Evolutionary conservation across 2,329 filamentous ascomycete species (phyloP), one percentile per base, ranked within the genome.

Genomic region (Elsinoe necatrix): DNA sequence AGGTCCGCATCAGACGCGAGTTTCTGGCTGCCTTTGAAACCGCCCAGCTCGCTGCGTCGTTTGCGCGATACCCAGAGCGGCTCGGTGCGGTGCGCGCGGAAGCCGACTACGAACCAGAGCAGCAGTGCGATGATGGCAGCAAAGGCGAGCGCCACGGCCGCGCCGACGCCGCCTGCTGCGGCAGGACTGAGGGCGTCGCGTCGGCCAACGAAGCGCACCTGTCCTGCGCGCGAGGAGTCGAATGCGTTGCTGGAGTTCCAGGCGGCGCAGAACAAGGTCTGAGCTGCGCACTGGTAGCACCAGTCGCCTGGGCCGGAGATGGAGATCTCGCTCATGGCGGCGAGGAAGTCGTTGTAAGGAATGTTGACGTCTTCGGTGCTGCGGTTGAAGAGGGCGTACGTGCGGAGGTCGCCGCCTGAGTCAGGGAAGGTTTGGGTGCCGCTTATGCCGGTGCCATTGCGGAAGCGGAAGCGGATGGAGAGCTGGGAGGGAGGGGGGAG

Each of bases 11-110:
- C 80, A 48, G 74, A 77, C 0, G 75, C 77, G 61, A 82, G 66
- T 65, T 81, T 83, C 12, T 68, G 67, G 11, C 69, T 70, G 12
- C 80, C 78, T 62, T 81, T 82, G 72, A 82, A 82, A 0, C 80
- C 80, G 8, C 77, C 78, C 6, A 77, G 60, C 7, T 71, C 71
- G 8, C 68, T 67, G 50, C 68, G 73, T 48, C 61, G 62, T 35
- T 57, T 55, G 3, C 65, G 68, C 18, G 61, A 7, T 25, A 52
- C 25, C 42, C 56, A 54, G 20, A 43, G 18, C 14, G 63, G 31
- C 31, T 60, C 42, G 61, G 54, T 65, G 2, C 74, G 70, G 56
- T 74, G 73, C 45, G 77, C 63, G 7, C 77, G 71, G n/a, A 77
- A 56, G 2, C 77, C 75, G 16, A 69, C 75, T 8, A 77, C 27